Evolutionary conservation across 352 stramenopile species (phyloP).

Genomic region (Globisporangium radiosum): DNA sequence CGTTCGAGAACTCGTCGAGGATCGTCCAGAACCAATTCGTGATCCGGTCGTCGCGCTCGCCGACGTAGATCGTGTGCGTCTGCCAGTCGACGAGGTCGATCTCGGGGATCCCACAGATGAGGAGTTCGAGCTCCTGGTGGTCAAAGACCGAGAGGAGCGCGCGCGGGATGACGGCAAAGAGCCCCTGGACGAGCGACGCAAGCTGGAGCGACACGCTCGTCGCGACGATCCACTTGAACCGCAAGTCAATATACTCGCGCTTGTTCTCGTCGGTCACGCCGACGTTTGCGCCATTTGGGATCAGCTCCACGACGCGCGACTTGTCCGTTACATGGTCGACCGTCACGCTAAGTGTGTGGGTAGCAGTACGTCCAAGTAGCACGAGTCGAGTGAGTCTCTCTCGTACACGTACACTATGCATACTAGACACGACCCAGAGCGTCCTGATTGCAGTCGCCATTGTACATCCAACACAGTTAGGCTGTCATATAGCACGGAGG

Average conservation of each 20-base stretch:
- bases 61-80: constrained; percentile 95
- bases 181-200: constrained; percentile 92
- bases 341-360: constrained; percentile 34
- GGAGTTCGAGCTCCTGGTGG: constrained; percentile 95
- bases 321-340: constrained; percentile 70
- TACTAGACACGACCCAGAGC: too few species aligned
- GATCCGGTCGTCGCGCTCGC: constrained; percentile 79
- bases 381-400: too few species aligned
- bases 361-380: too few species aligned
- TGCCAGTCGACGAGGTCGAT: constrained; percentile 96
- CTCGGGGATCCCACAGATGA: constrained; percentile 97
- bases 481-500: background rate
- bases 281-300: constrained; percentile 92
- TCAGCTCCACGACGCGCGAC: constrained; percentile 90
- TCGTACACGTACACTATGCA: too few species aligned
- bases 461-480: too few species aligned
- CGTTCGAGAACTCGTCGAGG: constrained; percentile 89
- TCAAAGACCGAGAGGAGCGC: constrained; percentile 95
- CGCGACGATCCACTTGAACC: constrained; percentile 82
- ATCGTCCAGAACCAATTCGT: constrained; percentile 98
- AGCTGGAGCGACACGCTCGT: constrained; percentile 84
- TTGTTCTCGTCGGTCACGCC: constrained; percentile 97
- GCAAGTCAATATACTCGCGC: constrained; percentile 93
- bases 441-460: too few species aligned
- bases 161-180: constrained; percentile 95